Evolutionary conservation across 805 yeast genomes (phyloP).

Genomic region (Pichia exigua): DNA sequence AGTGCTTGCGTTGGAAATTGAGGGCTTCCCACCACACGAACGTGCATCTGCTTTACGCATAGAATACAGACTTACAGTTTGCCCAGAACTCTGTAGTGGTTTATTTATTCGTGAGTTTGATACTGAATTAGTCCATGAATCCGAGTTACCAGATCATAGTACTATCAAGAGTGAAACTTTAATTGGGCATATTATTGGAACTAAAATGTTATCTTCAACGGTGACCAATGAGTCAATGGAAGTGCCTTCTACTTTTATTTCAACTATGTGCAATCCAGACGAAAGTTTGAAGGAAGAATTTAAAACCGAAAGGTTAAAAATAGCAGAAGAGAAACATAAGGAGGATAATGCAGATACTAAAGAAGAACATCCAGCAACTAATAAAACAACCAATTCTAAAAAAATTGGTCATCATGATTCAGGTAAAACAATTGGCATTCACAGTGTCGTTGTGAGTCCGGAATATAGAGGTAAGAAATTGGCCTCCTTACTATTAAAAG

Average conservation of each 20-base stretch:
- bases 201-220: constrained; percentile 45
- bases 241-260: constrained; percentile 32
- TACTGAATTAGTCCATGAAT: constrained; percentile 6
- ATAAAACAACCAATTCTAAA: constrained; percentile 12
- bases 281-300: constrained; percentile 5
- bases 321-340: not conserved
- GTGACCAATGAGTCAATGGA: constrained; percentile 57
- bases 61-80: constrained; percentile 61
- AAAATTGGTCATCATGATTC: constrained; percentile 63
- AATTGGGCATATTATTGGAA: constrained; percentile 75
- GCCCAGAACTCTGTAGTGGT: constrained; percentile 91
- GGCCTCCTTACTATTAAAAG: constrained; percentile 77
- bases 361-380: constrained; percentile 12
- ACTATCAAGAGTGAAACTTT: constrained; percentile 52
- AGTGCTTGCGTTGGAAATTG: constrained; percentile 51
- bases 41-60: constrained; percentile 58
- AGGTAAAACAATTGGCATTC: constrained; percentile 70
- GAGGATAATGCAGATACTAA: not conserved
- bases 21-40: constrained; percentile 65
- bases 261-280: constrained; percentile 1
- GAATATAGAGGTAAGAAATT: constrained; percentile 74
- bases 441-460: constrained; percentile 71
- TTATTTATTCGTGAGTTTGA: constrained; percentile 68
- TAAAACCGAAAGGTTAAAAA: not conserved
- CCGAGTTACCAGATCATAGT: constrained; percentile 36